Conservation (phyloP, 768 basidiomycete species). For the Daedalea quercina region DNA sequence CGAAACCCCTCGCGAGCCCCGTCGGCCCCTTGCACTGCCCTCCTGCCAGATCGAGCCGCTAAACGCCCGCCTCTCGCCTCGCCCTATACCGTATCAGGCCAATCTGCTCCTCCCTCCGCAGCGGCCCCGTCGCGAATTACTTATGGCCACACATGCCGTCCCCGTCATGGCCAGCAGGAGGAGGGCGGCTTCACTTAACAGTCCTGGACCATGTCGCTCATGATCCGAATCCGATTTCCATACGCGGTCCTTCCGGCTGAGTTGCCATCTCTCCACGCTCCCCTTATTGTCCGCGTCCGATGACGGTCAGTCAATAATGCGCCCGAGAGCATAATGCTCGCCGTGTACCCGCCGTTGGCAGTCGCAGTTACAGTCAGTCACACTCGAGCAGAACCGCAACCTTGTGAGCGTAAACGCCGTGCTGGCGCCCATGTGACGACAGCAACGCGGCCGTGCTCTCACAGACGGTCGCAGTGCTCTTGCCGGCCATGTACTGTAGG, state of each 20-base stretch:
- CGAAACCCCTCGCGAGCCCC: background rate
- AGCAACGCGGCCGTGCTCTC: background rate
- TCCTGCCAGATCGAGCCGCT: background rate
- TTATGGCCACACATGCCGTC: background rate
- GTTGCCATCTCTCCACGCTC: background rate
- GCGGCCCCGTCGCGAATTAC: background rate
- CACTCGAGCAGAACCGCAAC: background rate
- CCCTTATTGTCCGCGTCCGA: background rate
- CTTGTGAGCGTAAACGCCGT: background rate
- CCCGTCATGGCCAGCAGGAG: background rate
- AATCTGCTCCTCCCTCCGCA: background rate
- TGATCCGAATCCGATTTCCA: background rate
- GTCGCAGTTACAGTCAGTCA: no score
- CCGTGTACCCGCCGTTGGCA: background rate
- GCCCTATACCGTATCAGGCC: background rate
- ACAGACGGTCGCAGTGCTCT: background rate
- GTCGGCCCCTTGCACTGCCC: background rate
- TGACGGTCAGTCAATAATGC: background rate
- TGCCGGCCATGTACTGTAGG: background rate
- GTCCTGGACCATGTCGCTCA: background rate
- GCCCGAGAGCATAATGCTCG: background rate
- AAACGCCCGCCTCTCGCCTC: background rate
- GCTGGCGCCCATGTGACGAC: background rate
- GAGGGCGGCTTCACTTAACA: background rate
- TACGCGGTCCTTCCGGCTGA: background rate